Conservation (phyloP, 2,329 filamentous ascomycete genomes). For the Paracamarosporium sp. region DNA sequence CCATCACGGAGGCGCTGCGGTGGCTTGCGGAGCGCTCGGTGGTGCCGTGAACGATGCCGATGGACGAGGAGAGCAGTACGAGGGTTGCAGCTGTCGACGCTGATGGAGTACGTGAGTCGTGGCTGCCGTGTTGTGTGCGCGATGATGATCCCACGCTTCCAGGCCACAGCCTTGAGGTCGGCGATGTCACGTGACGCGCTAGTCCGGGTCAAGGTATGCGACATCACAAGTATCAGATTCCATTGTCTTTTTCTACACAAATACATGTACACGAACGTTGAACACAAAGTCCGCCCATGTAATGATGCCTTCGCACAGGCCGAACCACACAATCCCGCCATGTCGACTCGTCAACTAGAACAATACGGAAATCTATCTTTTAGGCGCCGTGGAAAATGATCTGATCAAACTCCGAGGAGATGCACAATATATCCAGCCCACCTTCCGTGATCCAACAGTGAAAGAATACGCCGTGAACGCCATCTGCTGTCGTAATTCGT, state of each 20-base stretch:
- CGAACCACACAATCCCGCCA: neutral
- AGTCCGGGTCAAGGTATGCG: too few species aligned
- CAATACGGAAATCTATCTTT: neutral
- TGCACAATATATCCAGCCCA: neutral
- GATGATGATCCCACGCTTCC: neutral
- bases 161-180: too few species aligned
- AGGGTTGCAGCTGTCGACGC: neutral
- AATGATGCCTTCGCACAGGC: neutral
- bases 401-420: slow-evolving; percentile 1
- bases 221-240: neutral
- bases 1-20: slow-evolving; percentile 28
- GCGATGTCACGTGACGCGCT: neutral
- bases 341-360: neutral
- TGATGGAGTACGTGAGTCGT: neutral
- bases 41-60: neutral
- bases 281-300: neutral
- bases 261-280: neutral
- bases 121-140: slow-evolving; percentile 9
- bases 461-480: slow-evolving; percentile 17
- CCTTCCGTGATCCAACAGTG: neutral
- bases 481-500: slow-evolving; percentile 31
- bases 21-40: neutral
- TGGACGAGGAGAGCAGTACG: neutral
- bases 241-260: neutral
- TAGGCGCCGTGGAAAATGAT: neutral